These are phyloP conservation scores for Aotearoamyces nothofagi DNA, from an alignment of 2,329 filamentous ascomycete genomes.

Conservation along the genomic window DNA sequence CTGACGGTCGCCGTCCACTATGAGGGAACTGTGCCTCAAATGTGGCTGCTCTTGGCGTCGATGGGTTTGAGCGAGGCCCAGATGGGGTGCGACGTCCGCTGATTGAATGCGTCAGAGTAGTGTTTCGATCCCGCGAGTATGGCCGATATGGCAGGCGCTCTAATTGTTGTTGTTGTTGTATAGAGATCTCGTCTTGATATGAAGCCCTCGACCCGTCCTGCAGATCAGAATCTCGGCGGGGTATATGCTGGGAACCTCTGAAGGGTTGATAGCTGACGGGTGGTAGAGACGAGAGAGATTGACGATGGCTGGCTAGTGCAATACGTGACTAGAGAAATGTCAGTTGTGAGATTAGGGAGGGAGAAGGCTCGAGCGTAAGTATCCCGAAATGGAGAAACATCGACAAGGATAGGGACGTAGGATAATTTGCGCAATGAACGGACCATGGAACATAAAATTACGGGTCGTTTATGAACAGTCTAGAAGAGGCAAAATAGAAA, in stretches of 20 bases:
- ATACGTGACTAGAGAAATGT: constrained; percentile 5
- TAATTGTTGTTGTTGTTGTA: no score
- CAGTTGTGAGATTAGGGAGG: constrained; percentile 1
- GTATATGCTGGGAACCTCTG: not conserved
- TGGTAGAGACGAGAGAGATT: constrained; percentile 3
- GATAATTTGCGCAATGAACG: no score
- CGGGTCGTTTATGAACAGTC: not conserved
- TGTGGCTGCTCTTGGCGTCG: constrained; percentile 1
- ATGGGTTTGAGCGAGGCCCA: constrained; percentile 1
- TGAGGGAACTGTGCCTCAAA: constrained; percentile 1
- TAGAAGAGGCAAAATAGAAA: constrained; percentile 2
- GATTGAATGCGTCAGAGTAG: no score
- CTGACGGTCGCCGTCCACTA: constrained; percentile 1
- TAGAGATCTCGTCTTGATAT: not conserved
- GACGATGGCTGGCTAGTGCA: constrained; percentile 3
- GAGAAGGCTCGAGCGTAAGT: constrained; percentile 2
- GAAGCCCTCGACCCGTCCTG: constrained; percentile 1
- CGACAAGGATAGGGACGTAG: no score
- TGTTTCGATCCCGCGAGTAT: constrained; percentile 15
- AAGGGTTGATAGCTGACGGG: constrained; percentile 2
- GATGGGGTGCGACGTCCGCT: no score
- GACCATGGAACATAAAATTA: constrained; percentile 2
- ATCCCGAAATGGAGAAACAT: not conserved
- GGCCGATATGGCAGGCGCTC: constrained; percentile 6
- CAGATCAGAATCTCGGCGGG: constrained; percentile 3